A percentile compares a stretch with the other conserved stretches of the same genome.
Evolutionary conservation across 2,329 filamentous ascomycete genomes (phyloP).

Genomic region (Penicillium vulpinum): DNA sequence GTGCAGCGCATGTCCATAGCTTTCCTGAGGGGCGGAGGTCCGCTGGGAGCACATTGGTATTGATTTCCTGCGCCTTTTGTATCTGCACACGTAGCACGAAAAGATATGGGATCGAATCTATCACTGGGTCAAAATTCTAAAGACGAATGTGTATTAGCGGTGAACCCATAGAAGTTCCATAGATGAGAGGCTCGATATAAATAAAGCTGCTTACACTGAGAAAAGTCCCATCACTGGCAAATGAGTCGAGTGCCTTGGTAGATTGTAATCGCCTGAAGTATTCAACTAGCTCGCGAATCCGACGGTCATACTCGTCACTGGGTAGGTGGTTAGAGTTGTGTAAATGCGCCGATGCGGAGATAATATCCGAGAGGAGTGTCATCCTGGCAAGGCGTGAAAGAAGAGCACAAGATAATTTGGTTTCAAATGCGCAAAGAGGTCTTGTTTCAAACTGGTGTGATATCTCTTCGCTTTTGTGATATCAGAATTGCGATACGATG

Average conservation of each 20-base stretch:
- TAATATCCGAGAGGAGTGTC: constrained; percentile 15
- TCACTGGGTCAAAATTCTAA: constrained; percentile 52
- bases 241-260: constrained; percentile 31
- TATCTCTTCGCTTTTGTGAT: not conserved
- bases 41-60: constrained; percentile 38
- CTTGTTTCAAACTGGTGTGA: not conserved
- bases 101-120: constrained; percentile 62
- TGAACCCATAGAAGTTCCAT: not conserved
- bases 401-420: not conserved
- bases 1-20: constrained; percentile 52
- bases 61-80: constrained; percentile 36
- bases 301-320: constrained; percentile 47
- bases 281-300: constrained; percentile 41
- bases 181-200: not conserved
- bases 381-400: constrained; percentile 5
- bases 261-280: constrained; percentile 40
- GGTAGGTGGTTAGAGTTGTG: constrained; percentile 33
- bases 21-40: constrained; percentile 45
- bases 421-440: not conserved
- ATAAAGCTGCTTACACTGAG: constrained; percentile 33
- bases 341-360: constrained; percentile 30
- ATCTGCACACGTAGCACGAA: constrained; percentile 55
- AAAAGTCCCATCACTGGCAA: constrained; percentile 34
- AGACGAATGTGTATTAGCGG: not conserved
- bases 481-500: not conserved